These are phyloP conservation scores for Myochromella boudieri DNA, from an alignment of 768 basidiomycete genomes.

Conservation along the genomic window DNA sequence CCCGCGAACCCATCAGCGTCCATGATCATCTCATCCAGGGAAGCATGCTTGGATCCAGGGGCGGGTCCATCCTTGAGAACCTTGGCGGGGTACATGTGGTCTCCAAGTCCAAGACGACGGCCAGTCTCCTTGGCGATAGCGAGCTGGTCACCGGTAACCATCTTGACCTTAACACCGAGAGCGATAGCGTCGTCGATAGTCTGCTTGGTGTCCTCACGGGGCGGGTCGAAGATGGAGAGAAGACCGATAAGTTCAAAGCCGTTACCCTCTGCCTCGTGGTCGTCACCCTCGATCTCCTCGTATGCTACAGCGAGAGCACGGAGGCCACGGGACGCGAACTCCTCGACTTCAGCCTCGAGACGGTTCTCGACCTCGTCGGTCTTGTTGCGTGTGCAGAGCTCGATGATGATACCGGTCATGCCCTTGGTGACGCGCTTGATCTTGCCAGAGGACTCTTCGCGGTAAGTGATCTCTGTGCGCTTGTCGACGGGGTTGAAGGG, in stretches of 20 bases:
- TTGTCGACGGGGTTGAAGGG: conserved; percentile 99
- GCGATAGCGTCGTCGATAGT: conserved; percentile 96
- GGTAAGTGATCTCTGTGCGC: conserved; percentile 98
- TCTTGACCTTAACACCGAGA: conserved; percentile 98
- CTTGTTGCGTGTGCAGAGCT: conserved; percentile 97
- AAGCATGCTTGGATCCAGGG: conserved; percentile 79
- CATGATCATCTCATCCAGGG: conserved; percentile 97
- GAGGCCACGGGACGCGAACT: conserved; percentile 93
- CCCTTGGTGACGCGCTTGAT: conserved; percentile 99
- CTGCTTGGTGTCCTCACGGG: conserved; percentile 97
- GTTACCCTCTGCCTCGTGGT: conserved; percentile 85
- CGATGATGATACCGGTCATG: conserved; percentile 99
- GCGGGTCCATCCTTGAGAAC: conserved; percentile 97
- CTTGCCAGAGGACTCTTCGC: conserved; percentile 90
- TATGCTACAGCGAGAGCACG: conserved; percentile 95
- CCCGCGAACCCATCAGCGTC: conserved; percentile 99
- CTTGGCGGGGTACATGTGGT: conserved; percentile 99
- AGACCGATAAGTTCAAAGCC: conserved; percentile 98
- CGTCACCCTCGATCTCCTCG: conserved; percentile 86
- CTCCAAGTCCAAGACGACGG: conserved; percentile 94
- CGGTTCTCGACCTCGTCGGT: conserved; percentile 87
- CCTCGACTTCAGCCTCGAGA: conserved; percentile 94
- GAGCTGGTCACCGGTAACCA: conserved; percentile 99
- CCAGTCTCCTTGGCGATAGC: conserved; percentile 99
- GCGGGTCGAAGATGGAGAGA: conserved; percentile 96